A percentile compares a stretch with the other conserved stretches of the same genome.
phyloP scores from a whole-genome alignment of 1,284 basidiomycete genomes.

The Fomitopsis palustris region DNA sequence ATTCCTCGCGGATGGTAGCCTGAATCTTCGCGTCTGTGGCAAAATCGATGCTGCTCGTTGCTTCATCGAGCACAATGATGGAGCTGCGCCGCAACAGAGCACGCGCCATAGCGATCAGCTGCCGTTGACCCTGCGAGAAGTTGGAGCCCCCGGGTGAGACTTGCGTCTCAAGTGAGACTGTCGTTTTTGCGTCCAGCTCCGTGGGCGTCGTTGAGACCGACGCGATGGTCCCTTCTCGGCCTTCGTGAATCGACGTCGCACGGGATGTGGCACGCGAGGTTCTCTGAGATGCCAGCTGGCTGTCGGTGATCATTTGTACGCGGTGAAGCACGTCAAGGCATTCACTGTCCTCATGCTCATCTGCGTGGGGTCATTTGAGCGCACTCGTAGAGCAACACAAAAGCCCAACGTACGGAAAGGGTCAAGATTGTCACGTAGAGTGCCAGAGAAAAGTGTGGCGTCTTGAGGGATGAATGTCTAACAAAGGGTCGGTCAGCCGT shows the following conservation, averaged over 20 bases:
- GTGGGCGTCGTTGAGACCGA: constrained; percentile 38
- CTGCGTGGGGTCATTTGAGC: constrained; percentile 29
- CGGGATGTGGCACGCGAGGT: constrained; percentile 48
- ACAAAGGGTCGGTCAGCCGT: not conserved
- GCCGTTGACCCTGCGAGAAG: constrained; percentile 83
- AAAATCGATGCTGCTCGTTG: constrained; percentile 75
- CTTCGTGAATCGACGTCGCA: constrained; percentile 40
- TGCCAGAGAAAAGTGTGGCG: constrained; percentile 83
- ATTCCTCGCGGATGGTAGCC: constrained; percentile 76
- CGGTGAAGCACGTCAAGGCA: constrained; percentile 65
- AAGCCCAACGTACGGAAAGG: constrained; percentile 55
- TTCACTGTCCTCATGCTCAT: constrained; percentile 79
- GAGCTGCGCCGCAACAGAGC: constrained; percentile 74
- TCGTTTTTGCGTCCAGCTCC: constrained; percentile 48
- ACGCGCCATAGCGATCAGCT: constrained; percentile 78
- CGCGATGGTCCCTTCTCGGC: constrained; percentile 29
- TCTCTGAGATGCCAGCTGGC: constrained; percentile 39
- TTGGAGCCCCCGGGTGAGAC: constrained; percentile 80
- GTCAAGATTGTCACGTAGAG: constrained; percentile 83
- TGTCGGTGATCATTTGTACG: constrained; percentile 59
- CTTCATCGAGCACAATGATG: constrained; percentile 83
- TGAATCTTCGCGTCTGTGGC: constrained; percentile 79
- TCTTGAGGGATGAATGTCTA: constrained; percentile 78
- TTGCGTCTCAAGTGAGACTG: constrained; percentile 64
- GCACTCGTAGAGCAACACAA: not conserved